Conservation (phyloP, 345 rosid genomes). For the Jatropha curcas region DNA sequence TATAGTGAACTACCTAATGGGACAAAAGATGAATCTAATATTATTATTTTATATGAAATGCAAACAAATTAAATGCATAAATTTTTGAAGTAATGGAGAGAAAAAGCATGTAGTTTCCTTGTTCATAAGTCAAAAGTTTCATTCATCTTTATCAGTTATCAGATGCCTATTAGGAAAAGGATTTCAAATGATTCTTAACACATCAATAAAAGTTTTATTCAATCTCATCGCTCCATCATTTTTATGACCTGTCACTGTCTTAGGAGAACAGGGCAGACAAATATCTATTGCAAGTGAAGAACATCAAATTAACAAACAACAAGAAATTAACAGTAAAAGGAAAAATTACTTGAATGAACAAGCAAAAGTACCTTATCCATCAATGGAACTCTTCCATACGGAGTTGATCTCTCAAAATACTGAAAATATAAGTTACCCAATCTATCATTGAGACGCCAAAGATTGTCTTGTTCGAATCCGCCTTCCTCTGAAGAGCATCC, state of each 20-base stretch:
- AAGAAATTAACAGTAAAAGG: neutral
- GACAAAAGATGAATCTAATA: conserved; percentile 17
- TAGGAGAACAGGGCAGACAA: neutral
- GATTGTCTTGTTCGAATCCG: conserved; percentile 66
- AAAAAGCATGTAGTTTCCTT: conserved; percentile 16
- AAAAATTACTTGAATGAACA: neutral
- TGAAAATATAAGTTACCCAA: conserved; percentile 76
- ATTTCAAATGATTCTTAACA: conserved; percentile 27
- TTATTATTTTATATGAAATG: neutral
- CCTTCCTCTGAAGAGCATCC: conserved; percentile 91
- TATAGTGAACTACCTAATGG: conserved; percentile 1
- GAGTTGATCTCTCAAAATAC: conserved; percentile 89
- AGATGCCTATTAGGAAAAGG: conserved; percentile 39
- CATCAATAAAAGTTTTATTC: conserved; percentile 14
- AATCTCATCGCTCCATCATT: conserved; percentile 6
- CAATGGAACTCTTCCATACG: conserved; percentile 92
- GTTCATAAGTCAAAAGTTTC: conserved; percentile 38
- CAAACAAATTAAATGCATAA: neutral
- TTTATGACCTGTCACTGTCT: conserved; percentile 7
- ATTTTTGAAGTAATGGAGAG: conserved; percentile 2
- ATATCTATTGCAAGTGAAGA: conserved; percentile 6
- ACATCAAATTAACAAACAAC: neutral
- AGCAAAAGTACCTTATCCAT: conserved; percentile 84
- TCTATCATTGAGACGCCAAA: conserved; percentile 64
- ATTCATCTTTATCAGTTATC: conserved; percentile 34